Conservation (phyloP, 2,329 filamentous ascomycete genomes). For the Fusarium nanum region DNA sequence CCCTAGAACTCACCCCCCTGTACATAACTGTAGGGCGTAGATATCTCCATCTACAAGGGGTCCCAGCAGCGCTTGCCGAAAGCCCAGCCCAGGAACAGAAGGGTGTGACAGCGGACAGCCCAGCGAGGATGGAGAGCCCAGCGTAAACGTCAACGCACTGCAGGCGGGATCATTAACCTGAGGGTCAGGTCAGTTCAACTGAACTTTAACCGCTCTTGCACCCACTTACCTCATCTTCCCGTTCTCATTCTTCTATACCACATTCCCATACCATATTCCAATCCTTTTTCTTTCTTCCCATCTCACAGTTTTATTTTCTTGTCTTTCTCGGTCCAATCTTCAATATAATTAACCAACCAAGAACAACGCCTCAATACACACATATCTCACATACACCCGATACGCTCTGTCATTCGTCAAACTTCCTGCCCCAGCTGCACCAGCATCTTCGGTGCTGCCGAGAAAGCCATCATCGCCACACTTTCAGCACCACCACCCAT, state of each 20-base stretch:
- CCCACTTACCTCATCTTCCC: constrained; percentile 21
- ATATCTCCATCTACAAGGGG: constrained; percentile 15
- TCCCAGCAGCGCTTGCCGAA: constrained; percentile 27
- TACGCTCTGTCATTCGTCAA: constrained; percentile 41
- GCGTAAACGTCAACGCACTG: constrained; percentile 30
- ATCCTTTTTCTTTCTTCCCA: constrained; percentile 1
- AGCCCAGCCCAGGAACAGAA: constrained; percentile 30
- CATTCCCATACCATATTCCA: constrained; percentile 10
- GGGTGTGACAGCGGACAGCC: constrained; percentile 17
- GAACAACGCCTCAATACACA: constrained; percentile 6
- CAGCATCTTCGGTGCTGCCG: constrained; percentile 40
- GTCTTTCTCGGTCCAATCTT: constrained; percentile 8
- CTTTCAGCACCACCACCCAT: constrained; percentile 9
- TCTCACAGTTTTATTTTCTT: not conserved
- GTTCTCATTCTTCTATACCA: constrained; percentile 30
- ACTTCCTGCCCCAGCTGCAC: constrained; percentile 32
- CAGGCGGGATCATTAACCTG: constrained; percentile 16
- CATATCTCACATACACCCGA: constrained; percentile 27
- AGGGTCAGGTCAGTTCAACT: constrained; percentile 13
- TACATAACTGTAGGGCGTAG: not conserved
- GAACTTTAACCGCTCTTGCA: constrained; percentile 24
- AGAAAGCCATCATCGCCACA: constrained; percentile 46
- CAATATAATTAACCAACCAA: constrained; percentile 3
- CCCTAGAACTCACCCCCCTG: constrained; percentile 8
- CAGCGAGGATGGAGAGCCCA: not conserved